Evolutionary conservation across 495 filamentous ascomycete species (phyloP), one percentile per base, ranked within the genome.

Genomic region (Letharia lupina): DNA sequence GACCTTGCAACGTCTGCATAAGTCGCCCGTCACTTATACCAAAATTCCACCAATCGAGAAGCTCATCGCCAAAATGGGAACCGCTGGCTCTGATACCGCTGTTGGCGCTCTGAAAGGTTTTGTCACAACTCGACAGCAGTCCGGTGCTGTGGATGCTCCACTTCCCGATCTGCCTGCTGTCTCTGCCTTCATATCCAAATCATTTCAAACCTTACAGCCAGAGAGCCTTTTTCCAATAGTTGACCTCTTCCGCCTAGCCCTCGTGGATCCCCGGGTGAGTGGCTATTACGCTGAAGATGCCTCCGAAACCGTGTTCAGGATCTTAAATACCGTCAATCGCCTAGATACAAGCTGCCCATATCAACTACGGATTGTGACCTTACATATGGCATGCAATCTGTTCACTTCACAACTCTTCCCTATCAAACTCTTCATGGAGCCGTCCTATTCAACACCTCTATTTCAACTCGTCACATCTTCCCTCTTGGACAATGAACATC

Each of bases 31-130:
- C 44, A 76, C 83, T 31, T 98, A 90, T 75, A 80, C 82, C 59
- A 96, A 95, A 72, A 74, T 88, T 0, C 93, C 94, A 0, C 92
- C 93, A 3, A 79, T 98, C 8, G 83, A 88, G 18, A 98, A 96
- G 71, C 82, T 98, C 45, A 75, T 89, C 41, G 84, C 86, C 4
- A 97, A 96, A 71, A 82, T 94, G 79, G 81, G 86, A 52, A 61
- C 77, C 20, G 72, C 74, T 33, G 78, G 80, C 47, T 76, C 83
- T 45, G 74, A 80, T 42, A 76, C 82, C 1, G 76, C 83, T 3
- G 73, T 92, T 8, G 71, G 76, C 48, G 75, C 81, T 15, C 75
- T 94, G 48, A 83, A 84, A 61, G 75, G 82, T 42, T 95, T 91
- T 70, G 80, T 95, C 64, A 81, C 85, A 33, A 68, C 76, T 44